Conservation (phyloP, 2,329 filamentous ascomycete genomes). For the Epichloe gansuensis region DNA sequence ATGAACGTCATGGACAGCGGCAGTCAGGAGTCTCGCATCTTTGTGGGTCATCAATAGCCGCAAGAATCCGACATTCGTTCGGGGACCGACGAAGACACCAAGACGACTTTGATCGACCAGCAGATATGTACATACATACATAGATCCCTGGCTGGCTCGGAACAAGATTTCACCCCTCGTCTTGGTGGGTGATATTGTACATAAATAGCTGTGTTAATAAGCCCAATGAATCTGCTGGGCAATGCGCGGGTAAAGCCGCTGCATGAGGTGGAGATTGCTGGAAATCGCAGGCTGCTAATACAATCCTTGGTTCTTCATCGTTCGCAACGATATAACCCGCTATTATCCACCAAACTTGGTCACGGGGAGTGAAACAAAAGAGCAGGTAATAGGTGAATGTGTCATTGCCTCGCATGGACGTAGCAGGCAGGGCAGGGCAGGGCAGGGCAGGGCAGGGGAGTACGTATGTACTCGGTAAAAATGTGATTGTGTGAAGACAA, state of each 20-base stretch:
- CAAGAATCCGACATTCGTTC: too few relatives aligned
- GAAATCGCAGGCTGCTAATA: background rate
- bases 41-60: too few relatives aligned
- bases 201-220: background rate
- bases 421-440: too few relatives aligned
- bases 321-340: background rate
- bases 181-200: background rate
- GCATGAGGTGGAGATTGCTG: background rate
- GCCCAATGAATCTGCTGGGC: slow-evolving; percentile 1
- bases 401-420: too few relatives aligned
- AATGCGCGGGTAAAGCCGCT: background rate
- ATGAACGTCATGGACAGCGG: too few relatives aligned
- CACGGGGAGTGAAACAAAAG: too few relatives aligned
- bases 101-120: background rate
- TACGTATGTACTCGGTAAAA: too few relatives aligned
- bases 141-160: background rate
- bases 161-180: background rate
- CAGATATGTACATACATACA: background rate
- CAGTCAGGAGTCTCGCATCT: too few relatives aligned
- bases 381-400: too few relatives aligned
- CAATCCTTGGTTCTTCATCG: background rate
- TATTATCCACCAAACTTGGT: background rate
- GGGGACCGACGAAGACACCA: background rate
- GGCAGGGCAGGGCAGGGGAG: too few relatives aligned
- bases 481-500: too few relatives aligned